Evolutionary conservation across 2,329 filamentous ascomycete species (phyloP).

Genomic region (Neospermospora avenae): DNA sequence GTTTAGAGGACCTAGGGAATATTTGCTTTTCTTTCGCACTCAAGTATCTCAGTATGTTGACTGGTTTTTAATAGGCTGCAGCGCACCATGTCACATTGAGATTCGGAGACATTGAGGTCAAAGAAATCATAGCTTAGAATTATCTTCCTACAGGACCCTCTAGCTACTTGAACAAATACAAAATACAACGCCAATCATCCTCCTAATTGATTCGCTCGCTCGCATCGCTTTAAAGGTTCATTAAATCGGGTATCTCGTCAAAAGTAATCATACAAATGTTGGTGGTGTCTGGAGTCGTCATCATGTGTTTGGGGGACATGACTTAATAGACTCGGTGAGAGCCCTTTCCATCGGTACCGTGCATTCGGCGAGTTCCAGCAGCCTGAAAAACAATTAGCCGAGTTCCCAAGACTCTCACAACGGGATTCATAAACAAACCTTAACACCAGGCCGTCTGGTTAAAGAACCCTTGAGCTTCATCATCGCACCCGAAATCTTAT

Average conservation of each 20-base stretch:
- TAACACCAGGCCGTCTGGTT: conserved; percentile 65
- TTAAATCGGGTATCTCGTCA: conserved; percentile 16
- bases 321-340: conserved; percentile 37
- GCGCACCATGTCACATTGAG: background rate
- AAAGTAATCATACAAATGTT: conserved; percentile 9
- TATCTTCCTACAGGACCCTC: conserved; percentile 6
- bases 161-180: conserved; percentile 14
- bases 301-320: background rate
- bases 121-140: conserved; percentile 1
- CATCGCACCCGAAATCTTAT: conserved; percentile 75
- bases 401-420: background rate
- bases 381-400: conserved; percentile 45
- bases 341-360: conserved; percentile 68
- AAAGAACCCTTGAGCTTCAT: conserved; percentile 69
- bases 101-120: background rate
- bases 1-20: background rate
- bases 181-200: conserved; percentile 6
- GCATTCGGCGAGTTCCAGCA: conserved; percentile 70
- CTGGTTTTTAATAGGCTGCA: background rate
- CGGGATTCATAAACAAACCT: conserved; percentile 46
- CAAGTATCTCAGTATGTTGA: background rate
- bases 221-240: conserved; percentile 1
- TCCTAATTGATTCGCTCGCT: background rate
- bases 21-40: background rate
- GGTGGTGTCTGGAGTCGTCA: background rate